Conservation (phyloP, 2,329 filamentous ascomycete species). For the Hymenoscyphus salicellus region DNA sequence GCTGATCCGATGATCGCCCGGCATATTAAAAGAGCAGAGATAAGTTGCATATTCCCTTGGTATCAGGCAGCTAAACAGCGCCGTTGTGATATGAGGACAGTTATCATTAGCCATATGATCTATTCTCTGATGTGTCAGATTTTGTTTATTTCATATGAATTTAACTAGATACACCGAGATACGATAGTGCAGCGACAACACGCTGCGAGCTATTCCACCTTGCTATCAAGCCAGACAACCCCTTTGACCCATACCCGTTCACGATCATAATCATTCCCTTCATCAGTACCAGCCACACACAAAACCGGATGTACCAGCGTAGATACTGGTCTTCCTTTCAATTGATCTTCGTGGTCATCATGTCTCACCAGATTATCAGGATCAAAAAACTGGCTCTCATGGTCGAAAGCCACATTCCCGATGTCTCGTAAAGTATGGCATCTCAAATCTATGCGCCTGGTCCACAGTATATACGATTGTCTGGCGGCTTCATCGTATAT, state of each 20-base stretch:
- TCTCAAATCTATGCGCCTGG: conserved; percentile 14
- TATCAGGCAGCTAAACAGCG: no score
- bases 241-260: conserved; percentile 19
- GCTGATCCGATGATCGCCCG: no score
- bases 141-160: no score
- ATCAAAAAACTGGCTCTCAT: conserved; percentile 4
- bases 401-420: neutral
- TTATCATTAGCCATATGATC: no score
- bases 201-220: neutral
- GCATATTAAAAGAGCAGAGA: no score
- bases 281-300: conserved; percentile 19
- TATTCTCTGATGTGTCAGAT: no score
- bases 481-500: conserved; percentile 20
- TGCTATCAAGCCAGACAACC: conserved; percentile 27
- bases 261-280: conserved; percentile 22
- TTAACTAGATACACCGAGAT: no score
- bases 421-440: conserved; percentile 11
- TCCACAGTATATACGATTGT: conserved; percentile 22
- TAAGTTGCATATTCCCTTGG: no score
- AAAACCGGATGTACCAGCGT: conserved; percentile 23
- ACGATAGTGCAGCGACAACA: neutral
- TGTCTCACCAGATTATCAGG: conserved; percentile 17
- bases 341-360: conserved; percentile 16
- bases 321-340: conserved; percentile 14
- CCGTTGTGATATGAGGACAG: no score